Evolutionary conservation across 73 alveolate genomes (phyloP).

Genomic region (Breviolum minutum): DNA sequence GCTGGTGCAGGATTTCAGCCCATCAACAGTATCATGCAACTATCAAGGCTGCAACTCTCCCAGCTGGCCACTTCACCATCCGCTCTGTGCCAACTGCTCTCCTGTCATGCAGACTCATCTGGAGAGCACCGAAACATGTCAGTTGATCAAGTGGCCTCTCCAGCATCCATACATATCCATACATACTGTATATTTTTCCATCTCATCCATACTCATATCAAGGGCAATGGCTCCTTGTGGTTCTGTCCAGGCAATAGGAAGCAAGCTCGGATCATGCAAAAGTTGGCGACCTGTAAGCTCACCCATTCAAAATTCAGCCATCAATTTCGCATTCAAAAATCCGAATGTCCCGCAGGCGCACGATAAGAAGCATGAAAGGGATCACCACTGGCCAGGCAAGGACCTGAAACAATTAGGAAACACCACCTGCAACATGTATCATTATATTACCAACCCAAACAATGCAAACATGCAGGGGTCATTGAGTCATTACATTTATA

Average conservation of each 20-base stretch:
- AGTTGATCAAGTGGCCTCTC: neutral
- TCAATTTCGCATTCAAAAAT: neutral
- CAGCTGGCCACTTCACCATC: slow-evolving; percentile 39
- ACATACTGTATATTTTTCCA: too few relatives aligned
- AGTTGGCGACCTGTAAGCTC: slow-evolving; percentile 25
- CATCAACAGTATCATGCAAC: neutral
- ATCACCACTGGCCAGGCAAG: slow-evolving; percentile 75
- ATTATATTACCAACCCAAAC: too few relatives aligned
- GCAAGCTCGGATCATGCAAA: slow-evolving; percentile 40
- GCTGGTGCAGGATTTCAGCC: too few relatives aligned
- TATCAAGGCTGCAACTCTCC: neutral
- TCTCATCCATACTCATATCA: too few relatives aligned
- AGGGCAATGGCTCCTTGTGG: neutral
- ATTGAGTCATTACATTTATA: too few relatives aligned
- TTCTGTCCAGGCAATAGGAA: slow-evolving; percentile 22
- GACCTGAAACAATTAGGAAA: neutral
- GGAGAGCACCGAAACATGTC: neutral
- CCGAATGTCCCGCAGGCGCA: neutral
- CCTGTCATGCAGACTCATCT: neutral
- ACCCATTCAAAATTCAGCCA: neutral
- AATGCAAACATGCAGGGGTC: too few relatives aligned
- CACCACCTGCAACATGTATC: too few relatives aligned
- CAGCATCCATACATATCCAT: neutral
- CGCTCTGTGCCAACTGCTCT: slow-evolving; percentile 40
- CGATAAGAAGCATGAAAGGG: slow-evolving; percentile 50